phyloP scores from a whole-genome alignment of 2,329 filamentous ascomycete species.

The Purpureocillium takamizusanense region DNA sequence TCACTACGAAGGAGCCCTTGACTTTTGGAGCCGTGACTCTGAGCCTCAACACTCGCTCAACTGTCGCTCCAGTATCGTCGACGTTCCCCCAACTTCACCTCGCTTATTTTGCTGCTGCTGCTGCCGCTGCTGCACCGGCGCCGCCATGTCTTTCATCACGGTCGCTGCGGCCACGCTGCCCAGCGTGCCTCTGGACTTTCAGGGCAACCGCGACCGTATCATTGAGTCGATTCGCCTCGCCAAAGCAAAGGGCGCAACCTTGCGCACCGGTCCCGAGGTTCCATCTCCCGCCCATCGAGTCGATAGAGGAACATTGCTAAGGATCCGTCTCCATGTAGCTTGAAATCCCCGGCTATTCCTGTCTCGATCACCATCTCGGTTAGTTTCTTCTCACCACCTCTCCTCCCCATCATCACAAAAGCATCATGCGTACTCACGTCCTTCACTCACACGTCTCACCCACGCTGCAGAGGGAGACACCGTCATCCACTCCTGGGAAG shows the following conservation, averaged over 20 bases:
- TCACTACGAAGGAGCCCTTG: too few species aligned
- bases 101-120: too few species aligned
- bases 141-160: constrained; percentile 20
- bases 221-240: constrained; percentile 51
- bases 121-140: not conserved
- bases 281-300: not conserved
- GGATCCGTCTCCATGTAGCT: not conserved
- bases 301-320: not conserved
- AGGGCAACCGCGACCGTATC: constrained; percentile 54
- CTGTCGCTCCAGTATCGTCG: too few species aligned
- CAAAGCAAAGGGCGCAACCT: constrained; percentile 47
- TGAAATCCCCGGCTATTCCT: constrained; percentile 11
- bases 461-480: constrained; percentile 16
- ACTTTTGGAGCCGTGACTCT: too few species aligned
- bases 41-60: too few species aligned
- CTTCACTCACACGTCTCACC: too few species aligned
- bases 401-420: not conserved
- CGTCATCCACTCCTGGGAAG: constrained; percentile 18
- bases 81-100: too few species aligned
- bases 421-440: not conserved
- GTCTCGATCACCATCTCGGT: constrained; percentile 12
- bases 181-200: constrained; percentile 45
- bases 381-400: not conserved
- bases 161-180: constrained; percentile 25
- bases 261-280: constrained; percentile 44